A percentile compares a stretch with the other conserved stretches of the same genome.
Conservation (phyloP, 1,284 basidiomycete species). For the Earliella scabrosa region DNA sequence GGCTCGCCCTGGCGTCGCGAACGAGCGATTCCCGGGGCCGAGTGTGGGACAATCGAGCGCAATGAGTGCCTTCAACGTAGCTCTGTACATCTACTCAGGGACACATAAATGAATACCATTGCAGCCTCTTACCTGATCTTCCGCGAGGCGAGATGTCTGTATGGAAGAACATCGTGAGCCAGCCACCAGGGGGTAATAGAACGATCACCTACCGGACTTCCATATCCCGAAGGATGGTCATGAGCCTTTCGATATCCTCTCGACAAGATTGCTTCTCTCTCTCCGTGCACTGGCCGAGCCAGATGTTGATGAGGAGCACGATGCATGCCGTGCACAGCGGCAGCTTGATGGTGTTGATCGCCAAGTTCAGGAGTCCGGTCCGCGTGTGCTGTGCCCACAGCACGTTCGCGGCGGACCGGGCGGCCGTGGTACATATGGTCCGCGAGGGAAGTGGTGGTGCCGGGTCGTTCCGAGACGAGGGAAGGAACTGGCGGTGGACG, state of each 20-base stretch:
- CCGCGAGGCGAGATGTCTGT: neutral
- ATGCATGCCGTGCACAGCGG: conserved; percentile 47
- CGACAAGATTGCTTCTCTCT: conserved; percentile 59
- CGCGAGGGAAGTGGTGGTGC: conserved; percentile 71
- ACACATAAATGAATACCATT: no score
- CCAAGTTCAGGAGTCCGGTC: conserved; percentile 15
- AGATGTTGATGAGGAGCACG: neutral
- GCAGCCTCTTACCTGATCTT: conserved; percentile 2
- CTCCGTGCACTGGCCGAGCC: conserved; percentile 58
- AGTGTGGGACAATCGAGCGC: neutral
- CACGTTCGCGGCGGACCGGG: conserved; percentile 78
- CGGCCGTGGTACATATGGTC: conserved; percentile 85
- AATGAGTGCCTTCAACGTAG: neutral
- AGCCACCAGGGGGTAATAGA: neutral
- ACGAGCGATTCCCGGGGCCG: neutral
- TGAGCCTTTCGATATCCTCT: conserved; percentile 68
- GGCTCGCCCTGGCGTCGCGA: neutral
- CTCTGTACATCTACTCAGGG: neutral
- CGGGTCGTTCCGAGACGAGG: conserved; percentile 56
- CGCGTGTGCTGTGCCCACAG: conserved; percentile 57
- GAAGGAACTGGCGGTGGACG: conserved; percentile 84
- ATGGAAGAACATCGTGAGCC: neutral
- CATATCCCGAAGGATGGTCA: conserved; percentile 52
- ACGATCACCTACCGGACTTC: conserved; percentile 45
- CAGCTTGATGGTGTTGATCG: conserved; percentile 29